Conservation (phyloP, 2,329 filamentous ascomycete species). For the Parasarocladium wereldwijsianum region DNA sequence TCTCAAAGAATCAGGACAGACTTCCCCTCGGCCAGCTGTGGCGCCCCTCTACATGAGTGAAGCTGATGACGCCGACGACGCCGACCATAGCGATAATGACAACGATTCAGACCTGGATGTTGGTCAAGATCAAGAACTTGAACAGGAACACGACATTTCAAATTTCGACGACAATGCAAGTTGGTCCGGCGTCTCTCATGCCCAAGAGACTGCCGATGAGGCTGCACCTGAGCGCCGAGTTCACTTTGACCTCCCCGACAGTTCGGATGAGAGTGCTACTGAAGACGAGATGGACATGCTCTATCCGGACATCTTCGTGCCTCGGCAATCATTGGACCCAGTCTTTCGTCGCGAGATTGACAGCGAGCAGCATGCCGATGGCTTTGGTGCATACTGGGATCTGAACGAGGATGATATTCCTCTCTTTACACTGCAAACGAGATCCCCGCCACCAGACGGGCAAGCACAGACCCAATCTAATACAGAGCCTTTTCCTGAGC, state of each 20-base stretch:
- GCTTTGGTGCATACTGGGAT: slow-evolving; percentile 50
- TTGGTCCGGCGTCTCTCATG: slow-evolving; percentile 39
- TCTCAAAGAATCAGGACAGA: slow-evolving; percentile 23
- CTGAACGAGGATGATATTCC: slow-evolving; percentile 26
- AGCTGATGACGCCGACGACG: slow-evolving; percentile 17
- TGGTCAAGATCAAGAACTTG: slow-evolving; percentile 22
- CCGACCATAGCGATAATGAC: slow-evolving; percentile 24
- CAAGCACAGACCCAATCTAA: too few species aligned
- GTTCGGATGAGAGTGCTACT: slow-evolving; percentile 49
- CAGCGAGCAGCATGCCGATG: slow-evolving; percentile 43
- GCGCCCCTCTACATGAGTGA: slow-evolving; percentile 34
- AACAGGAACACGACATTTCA: slow-evolving; percentile 24
- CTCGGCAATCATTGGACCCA: slow-evolving; percentile 59
- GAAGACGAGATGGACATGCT: slow-evolving; percentile 49
- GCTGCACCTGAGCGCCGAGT: slow-evolving; percentile 44
- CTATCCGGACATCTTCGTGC: slow-evolving; percentile 66
- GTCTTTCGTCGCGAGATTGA: slow-evolving; percentile 58
- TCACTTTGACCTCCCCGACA: slow-evolving; percentile 55
- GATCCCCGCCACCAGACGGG: too few species aligned
- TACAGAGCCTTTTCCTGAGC: too few species aligned
- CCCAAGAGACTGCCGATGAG: slow-evolving; percentile 26
- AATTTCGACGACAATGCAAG: slow-evolving; percentile 26
- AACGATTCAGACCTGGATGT: slow-evolving; percentile 22
- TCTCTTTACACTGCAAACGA: too few species aligned
- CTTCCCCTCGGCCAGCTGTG: slow-evolving; percentile 21